These are phyloP conservation scores for Aspergillus latus DNA, from an alignment of 2,329 filamentous ascomycete genomes.

Conservation along the genomic window DNA sequence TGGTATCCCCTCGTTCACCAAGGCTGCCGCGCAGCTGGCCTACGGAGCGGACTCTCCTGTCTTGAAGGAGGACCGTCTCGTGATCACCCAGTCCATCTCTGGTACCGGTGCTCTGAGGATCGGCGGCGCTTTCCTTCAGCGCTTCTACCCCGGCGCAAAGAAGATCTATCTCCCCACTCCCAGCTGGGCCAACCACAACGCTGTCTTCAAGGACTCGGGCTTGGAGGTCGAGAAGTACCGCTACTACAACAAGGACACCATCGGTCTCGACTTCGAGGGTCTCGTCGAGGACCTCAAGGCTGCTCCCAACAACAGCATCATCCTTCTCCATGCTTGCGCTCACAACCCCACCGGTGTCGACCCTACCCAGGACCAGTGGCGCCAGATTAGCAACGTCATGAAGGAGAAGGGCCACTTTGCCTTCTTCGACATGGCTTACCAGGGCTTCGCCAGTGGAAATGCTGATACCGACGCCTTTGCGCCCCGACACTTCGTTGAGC, in stretches of 20 bases:
- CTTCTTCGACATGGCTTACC: conserved; percentile 99
- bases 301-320: conserved; percentile 80
- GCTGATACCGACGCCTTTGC: conserved; percentile 92
- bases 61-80: conserved; percentile 72
- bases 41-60: conserved; percentile 79
- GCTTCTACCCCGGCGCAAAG: conserved; percentile 88
- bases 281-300: conserved; percentile 86
- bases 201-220: conserved; percentile 91
- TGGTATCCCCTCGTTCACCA: conserved; percentile 90
- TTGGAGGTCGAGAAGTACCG: conserved; percentile 91
- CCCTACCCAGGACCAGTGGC: conserved; percentile 89
- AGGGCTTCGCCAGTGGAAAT: conserved; percentile 92
- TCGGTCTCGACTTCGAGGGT: conserved; percentile 95
- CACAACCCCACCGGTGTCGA: conserved; percentile 98
- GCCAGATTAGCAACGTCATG: conserved; percentile 80
- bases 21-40: conserved; percentile 84
- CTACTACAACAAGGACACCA: conserved; percentile 99
- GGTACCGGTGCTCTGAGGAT: conserved; percentile 95
- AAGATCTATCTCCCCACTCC: conserved; percentile 95
- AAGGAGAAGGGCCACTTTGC: conserved; percentile 85
- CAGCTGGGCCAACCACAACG: conserved; percentile 97
- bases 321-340: conserved; percentile 94
- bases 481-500: conserved; percentile 85
- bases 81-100: conserved; percentile 96
- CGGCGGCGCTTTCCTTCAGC: conserved; percentile 86